phyloP scores from a whole-genome alignment of 768 basidiomycete species.

The Tulasnella sp. region DNA sequence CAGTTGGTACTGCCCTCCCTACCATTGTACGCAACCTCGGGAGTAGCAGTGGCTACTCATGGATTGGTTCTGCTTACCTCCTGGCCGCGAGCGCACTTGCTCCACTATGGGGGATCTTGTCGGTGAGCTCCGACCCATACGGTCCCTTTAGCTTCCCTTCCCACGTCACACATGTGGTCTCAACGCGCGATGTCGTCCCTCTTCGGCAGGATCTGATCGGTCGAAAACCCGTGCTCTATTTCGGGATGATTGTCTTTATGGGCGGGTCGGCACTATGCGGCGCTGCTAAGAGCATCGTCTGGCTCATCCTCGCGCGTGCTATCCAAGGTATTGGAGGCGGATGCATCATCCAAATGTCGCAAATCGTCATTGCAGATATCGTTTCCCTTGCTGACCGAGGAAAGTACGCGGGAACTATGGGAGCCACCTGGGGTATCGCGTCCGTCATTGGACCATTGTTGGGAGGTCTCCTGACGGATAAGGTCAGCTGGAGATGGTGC shows the following conservation, averaged over 20 bases:
- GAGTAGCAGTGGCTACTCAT: conserved; percentile 51
- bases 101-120: conserved; percentile 10
- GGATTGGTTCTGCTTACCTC: conserved; percentile 62
- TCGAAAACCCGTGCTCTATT: conserved; percentile 58
- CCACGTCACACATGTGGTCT: no score
- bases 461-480: conserved; percentile 70
- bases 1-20: conserved; percentile 46
- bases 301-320: conserved; percentile 65
- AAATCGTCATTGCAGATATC: conserved; percentile 73
- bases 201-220: conserved; percentile 32
- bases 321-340: conserved; percentile 78
- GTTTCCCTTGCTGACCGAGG: conserved; percentile 70
- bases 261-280: conserved; percentile 72
- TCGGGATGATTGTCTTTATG: conserved; percentile 54
- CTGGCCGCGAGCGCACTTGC: conserved; percentile 35
- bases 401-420: conserved; percentile 60
- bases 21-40: conserved; percentile 56
- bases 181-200: neutral
- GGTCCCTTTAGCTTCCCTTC: no score
- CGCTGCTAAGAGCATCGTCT: conserved; percentile 63
- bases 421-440: conserved; percentile 61
- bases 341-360: conserved; percentile 59
- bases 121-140: neutral
- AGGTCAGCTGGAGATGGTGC: conserved; percentile 66
- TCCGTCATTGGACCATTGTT: conserved; percentile 67